Percentiles rank a stretch among this genome's conserved stretches.
These are phyloP conservation scores for Citrus trifoliata DNA, from an alignment of 345 rosid genomes.

Conservation along the genomic window DNA sequence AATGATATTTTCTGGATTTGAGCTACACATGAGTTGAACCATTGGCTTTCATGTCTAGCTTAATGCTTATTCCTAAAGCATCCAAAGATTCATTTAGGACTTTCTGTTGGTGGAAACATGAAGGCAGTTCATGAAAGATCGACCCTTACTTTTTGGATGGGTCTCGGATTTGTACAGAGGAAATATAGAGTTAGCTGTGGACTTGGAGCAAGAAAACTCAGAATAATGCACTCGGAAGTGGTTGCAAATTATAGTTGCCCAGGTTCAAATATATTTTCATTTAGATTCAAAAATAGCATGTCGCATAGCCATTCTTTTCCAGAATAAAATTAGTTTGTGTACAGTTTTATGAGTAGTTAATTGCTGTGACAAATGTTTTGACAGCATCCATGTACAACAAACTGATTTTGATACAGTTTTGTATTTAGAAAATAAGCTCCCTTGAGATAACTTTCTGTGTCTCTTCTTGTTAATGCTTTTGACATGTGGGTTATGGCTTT, in stretches of 20 bases:
- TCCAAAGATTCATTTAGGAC: neutral
- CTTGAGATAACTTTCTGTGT: neutral
- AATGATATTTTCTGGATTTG: slow-evolving; percentile 22
- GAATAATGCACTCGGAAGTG: slow-evolving; percentile 4
- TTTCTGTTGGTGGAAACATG: neutral
- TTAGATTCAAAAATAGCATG: neutral
- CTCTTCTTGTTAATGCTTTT: neutral
- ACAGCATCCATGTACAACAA: neutral
- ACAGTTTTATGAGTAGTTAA: neutral
- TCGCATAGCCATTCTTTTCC: slow-evolving; percentile 9
- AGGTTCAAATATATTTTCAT: slow-evolving; percentile 2
- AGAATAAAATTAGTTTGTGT: slow-evolving; percentile 6
- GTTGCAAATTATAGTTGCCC: neutral
- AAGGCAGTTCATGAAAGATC: slow-evolving; percentile 6
- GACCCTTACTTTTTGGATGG: slow-evolving; percentile 25
- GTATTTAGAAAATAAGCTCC: neutral
- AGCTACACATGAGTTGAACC: neutral
- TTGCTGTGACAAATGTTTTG: neutral
- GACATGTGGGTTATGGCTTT: neutral
- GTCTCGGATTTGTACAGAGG: slow-evolving; percentile 25
- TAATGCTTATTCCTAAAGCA: neutral
- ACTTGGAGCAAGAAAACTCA: neutral
- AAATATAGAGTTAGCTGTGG: slow-evolving; percentile 23
- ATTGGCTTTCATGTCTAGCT: neutral
- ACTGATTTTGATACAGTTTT: neutral